Base-by-base conservation (phyloP, 2,329 filamentous ascomycete genomes). In the Pseudocercospora fuligena region DNA sequence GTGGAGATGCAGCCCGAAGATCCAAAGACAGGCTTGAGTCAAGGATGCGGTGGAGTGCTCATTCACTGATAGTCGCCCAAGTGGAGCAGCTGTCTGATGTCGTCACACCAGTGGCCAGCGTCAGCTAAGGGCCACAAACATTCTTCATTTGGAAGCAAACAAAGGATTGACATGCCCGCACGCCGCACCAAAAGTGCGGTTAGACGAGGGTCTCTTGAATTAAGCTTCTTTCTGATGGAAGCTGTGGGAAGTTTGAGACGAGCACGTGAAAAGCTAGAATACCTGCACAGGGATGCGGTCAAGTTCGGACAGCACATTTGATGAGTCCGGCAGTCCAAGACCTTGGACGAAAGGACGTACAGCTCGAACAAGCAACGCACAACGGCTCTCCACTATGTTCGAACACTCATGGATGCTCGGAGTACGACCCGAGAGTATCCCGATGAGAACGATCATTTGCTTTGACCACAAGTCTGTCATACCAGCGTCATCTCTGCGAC, bases 151-250 rank as follows among this genome's bases (percentile, higher is more conserved):
- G n/a, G n/a, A 47, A 47, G 43, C 43, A 49, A 49, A 23, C 46
- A 25, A 25, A 51, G 47, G 47, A 23, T 27, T 11, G n/a, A 47
- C 43, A 47, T 47, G 43, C 16, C 9, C 43, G 12, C 46, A 11
- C 21, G 46, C 46, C 46, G 11, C 46, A 49, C 46, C n/a, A 14
- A 49, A 23, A 49, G 5, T 36, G 33, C 16, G 33, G 33, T 36
- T 36, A 36, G 33, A 49, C 46, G 46, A 49, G 19, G 19, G n/a
- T 51, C 47, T 51, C 47, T 51, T 27, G 47, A 51, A 51, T 25
- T 51, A 51, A 51, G 19, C 47, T 51, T 51, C 47, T 23, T 51
- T 51, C 47, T 49, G 46, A 51, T 27, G 47, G 47, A 51, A 51
- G 7, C 47, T 49, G 46, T 25, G 16, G 47, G 47, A 51, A 51